Percentiles rank a stretch among this genome's conserved stretches.
Conservation (phyloP, 306 rosid species). For the Herpetospermum pedunculosum region DNA sequence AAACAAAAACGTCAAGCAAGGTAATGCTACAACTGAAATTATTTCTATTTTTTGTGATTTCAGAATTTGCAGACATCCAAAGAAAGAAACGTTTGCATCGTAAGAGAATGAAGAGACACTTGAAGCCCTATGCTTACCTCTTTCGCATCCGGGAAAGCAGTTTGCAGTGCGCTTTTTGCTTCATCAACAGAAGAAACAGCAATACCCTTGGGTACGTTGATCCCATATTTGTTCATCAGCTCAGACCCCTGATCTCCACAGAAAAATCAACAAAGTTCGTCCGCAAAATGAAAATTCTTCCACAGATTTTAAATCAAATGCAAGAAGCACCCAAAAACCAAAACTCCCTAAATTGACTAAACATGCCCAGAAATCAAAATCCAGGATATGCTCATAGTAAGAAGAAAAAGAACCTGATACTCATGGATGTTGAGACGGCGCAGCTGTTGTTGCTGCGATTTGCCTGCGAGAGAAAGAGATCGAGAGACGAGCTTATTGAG, state of each 20-base stretch:
- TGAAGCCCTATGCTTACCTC: constrained; percentile 25
- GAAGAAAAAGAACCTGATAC: constrained; percentile 54
- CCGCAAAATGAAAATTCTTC: neutral
- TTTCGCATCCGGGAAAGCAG: constrained; percentile 41
- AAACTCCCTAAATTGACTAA: neutral
- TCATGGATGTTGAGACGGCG: constrained; percentile 99
- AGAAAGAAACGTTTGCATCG: neutral
- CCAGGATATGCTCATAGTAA: neutral
- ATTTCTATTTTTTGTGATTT: neutral
- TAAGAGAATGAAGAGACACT: neutral
- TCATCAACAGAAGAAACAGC: constrained; percentile 34
- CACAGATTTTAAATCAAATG: neutral
- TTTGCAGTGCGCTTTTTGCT: constrained; percentile 38
- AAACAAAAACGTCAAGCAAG: neutral
- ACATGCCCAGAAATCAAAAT: neutral
- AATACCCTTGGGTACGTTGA: constrained; percentile 57
- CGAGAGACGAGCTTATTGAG: constrained; percentile 71
- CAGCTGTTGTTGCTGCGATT: constrained; percentile 93
- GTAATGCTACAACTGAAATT: neutral
- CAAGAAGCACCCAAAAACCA: neutral
- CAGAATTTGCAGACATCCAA: neutral
- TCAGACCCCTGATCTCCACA: constrained; percentile 65
- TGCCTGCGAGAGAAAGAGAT: constrained; percentile 86
- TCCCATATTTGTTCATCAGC: constrained; percentile 79
- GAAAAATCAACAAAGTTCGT: neutral